A percentile compares a stretch with the other conserved stretches of the same genome.
Conservation (phyloP, 2,329 filamentous ascomycete genomes). For the Apiospora kogelbergensis region DNA sequence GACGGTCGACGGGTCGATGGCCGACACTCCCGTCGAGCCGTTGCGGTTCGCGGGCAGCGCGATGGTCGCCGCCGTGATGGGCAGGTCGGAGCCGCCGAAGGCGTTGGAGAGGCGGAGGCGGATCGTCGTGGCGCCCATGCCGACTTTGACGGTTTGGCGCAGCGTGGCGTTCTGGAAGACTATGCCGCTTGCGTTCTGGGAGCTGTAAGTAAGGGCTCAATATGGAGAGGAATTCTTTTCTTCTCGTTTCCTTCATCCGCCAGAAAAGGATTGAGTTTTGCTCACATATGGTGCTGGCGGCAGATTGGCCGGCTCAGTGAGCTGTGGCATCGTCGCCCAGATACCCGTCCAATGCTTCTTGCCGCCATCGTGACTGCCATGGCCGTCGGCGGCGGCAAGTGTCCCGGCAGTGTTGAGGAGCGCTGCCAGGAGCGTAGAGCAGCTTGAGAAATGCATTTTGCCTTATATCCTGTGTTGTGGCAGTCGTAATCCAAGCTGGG, state of each 20-base stretch:
- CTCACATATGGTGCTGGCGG: conserved; percentile 56
- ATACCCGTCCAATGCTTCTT: conserved; percentile 57
- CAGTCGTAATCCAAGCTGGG: no score
- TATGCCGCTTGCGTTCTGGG: conserved; percentile 48
- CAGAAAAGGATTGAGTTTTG: conserved; percentile 14
- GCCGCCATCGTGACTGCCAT: background rate
- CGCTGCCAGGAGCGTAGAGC: background rate
- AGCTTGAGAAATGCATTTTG: background rate
- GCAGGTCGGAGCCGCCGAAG: conserved; percentile 57
- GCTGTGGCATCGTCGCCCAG: conserved; percentile 63
- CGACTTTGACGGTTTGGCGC: conserved; percentile 60
- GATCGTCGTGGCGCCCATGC: conserved; percentile 51
- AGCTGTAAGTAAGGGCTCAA: no score
- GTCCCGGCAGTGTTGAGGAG: background rate
- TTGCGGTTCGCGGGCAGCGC: conserved; percentile 46
- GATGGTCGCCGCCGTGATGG: conserved; percentile 57
- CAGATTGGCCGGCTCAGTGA: conserved; percentile 59
- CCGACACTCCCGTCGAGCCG: conserved; percentile 48
- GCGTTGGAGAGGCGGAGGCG: conserved; percentile 62
- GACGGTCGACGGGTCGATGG: conserved; percentile 47
- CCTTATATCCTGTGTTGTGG: background rate
- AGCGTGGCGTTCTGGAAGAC: conserved; percentile 60
- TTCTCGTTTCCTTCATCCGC: background rate
- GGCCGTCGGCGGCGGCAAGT: conserved; percentile 1
- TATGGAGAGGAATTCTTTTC: background rate